Conservation (phyloP, 108 stramenopile genomes). For the Skeletonema costatum region DNA sequence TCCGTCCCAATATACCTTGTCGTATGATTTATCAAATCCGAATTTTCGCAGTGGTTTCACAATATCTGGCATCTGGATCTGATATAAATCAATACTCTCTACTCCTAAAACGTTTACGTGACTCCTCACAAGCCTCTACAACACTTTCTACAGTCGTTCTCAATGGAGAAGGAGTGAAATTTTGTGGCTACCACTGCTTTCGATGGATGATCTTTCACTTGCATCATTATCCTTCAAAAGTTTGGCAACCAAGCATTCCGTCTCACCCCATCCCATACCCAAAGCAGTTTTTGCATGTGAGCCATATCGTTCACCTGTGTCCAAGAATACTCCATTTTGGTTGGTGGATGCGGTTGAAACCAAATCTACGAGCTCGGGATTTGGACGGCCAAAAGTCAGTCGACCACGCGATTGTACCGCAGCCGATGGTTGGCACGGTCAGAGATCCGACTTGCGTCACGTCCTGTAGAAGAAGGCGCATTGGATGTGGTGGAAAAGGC, state of each 20-base stretch:
- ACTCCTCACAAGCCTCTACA: slow-evolving; percentile 66
- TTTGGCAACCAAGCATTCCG: slow-evolving; percentile 49
- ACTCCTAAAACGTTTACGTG: slow-evolving; percentile 65
- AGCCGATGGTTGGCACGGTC: slow-evolving; percentile 55
- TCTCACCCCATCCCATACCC: slow-evolving; percentile 61
- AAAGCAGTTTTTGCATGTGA: slow-evolving; percentile 59
- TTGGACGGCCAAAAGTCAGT: slow-evolving; percentile 34
- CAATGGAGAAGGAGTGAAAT: slow-evolving; percentile 74
- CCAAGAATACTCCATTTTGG: slow-evolving; percentile 58
- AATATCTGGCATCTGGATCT: slow-evolving; percentile 79
- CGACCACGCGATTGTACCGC: slow-evolving; percentile 69
- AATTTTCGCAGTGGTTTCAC: slow-evolving; percentile 53
- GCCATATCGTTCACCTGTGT: slow-evolving; percentile 74
- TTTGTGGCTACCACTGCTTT: slow-evolving; percentile 60
- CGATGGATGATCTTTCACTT: slow-evolving; percentile 5
- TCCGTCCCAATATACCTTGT: slow-evolving; percentile 69
- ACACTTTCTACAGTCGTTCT: slow-evolving; percentile 58
- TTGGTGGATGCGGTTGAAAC: slow-evolving; percentile 12
- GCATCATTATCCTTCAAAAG: slow-evolving; percentile 1
- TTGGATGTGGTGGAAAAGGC: not conserved
- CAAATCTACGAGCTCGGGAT: not conserved
- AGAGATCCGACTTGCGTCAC: slow-evolving; percentile 52
- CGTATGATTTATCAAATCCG: slow-evolving; percentile 30
- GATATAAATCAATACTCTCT: slow-evolving; percentile 69
- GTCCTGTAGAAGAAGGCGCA: slow-evolving; percentile 31